phyloP scores from a whole-genome alignment of 2,329 filamentous ascomycete species.

The Trichoderma oligosporum region DNA sequence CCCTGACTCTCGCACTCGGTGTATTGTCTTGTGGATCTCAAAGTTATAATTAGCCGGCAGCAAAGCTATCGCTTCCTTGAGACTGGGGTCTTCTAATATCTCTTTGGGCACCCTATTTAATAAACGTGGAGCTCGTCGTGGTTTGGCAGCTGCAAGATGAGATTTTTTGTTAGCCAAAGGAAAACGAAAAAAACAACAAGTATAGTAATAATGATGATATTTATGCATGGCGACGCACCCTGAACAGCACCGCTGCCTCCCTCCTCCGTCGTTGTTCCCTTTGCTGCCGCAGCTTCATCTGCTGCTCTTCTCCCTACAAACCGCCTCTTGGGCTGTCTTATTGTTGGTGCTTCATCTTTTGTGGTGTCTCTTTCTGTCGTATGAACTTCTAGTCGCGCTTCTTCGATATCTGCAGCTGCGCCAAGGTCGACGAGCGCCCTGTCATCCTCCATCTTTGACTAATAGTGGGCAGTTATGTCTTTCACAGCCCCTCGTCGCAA shows the following conservation, averaged over 20 bases:
- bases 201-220: background rate
- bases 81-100: conserved; percentile 77
- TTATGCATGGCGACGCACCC: conserved; percentile 47
- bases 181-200: background rate
- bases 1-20: conserved; percentile 76
- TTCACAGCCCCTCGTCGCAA: conserved; percentile 1
- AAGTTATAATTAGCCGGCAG: conserved; percentile 97
- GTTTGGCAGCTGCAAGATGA: conserved; percentile 56
- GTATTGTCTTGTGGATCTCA: conserved; percentile 97
- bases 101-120: conserved; percentile 86
- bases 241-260: conserved; percentile 35
- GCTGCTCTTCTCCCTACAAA: conserved; percentile 83
- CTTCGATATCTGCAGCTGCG: conserved; percentile 62
- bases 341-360: conserved; percentile 40
- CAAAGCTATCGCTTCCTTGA: conserved; percentile 82
- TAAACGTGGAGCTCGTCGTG: conserved; percentile 70
- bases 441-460: conserved; percentile 68
- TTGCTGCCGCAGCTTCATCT: conserved; percentile 53
- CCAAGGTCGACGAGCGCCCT: conserved; percentile 67
- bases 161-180: background rate
- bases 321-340: conserved; percentile 79
- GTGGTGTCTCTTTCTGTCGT: conserved; percentile 23
- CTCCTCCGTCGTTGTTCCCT: conserved; percentile 32
- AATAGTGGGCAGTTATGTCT: background rate
- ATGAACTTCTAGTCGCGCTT: conserved; percentile 36